These are phyloP conservation scores for Eustoma russellianum DNA, from an alignment of 257 asterid genomes.

Conservation along the genomic window DNA sequence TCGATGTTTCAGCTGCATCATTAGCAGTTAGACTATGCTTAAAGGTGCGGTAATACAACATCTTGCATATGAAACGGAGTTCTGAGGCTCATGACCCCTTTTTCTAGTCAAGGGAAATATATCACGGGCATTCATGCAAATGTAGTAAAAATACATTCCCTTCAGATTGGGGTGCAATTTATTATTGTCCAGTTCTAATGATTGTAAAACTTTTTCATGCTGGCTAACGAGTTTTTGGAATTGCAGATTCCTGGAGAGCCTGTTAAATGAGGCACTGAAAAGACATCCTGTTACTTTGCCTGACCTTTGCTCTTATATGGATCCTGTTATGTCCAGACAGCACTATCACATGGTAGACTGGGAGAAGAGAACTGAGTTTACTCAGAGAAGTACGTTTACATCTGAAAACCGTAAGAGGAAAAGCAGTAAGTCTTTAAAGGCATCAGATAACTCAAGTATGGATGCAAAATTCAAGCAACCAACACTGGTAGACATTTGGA, in stretches of 20 bases:
- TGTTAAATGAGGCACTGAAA: constrained; percentile 57
- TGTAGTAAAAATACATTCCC: no score
- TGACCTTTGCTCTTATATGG: constrained; percentile 50
- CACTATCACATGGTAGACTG: constrained; percentile 31
- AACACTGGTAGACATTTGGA: constrained; percentile 49
- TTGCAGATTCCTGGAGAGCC: constrained; percentile 64
- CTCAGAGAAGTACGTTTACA: constrained; percentile 30
- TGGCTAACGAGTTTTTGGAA: neutral
- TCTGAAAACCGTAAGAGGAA: constrained; percentile 37
- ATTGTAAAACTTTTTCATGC: no score
- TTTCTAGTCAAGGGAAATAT: no score
- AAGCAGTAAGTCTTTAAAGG: constrained; percentile 30
- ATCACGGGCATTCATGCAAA: no score
- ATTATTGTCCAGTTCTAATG: no score
- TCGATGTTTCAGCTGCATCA: no score
- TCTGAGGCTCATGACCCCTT: no score
- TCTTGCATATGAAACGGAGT: no score
- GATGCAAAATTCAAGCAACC: constrained; percentile 61
- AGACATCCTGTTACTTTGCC: constrained; percentile 50
- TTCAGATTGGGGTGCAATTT: no score
- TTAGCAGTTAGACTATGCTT: no score
- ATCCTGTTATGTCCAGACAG: constrained; percentile 25
- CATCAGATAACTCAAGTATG: constrained; percentile 30
- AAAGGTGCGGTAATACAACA: no score
- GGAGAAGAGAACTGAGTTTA: constrained; percentile 42